Evolutionary conservation across 2,329 filamentous ascomycete species (phyloP).

Genomic region (Zelopaecilomyces penicillatus): DNA sequence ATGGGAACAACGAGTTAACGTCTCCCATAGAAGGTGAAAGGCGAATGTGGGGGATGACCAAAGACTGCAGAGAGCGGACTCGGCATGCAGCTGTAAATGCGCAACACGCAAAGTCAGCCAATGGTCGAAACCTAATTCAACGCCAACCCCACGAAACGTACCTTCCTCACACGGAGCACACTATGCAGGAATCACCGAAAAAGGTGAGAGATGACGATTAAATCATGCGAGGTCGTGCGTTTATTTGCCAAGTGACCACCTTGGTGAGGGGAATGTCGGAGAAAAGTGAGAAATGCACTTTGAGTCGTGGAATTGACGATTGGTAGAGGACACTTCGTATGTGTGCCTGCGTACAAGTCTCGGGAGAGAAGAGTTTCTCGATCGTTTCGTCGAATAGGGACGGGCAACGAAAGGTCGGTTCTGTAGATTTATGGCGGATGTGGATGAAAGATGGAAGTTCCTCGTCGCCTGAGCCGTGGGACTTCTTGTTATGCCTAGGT

Average conservation of each 20-base stretch:
- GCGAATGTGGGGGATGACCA: conserved; percentile 31
- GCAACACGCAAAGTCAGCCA: no score
- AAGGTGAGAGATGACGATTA: conserved; percentile 6
- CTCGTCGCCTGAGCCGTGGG: conserved; percentile 34
- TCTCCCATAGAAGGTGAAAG: conserved; percentile 44
- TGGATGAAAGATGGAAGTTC: conserved; percentile 27
- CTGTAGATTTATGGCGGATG: conserved; percentile 17
- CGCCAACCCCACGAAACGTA: not conserved
- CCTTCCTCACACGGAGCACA: conserved; percentile 6
- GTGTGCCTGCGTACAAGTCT: conserved; percentile 17
- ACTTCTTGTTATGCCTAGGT: conserved; percentile 22
- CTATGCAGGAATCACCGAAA: conserved; percentile 2
- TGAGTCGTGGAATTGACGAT: conserved; percentile 13
- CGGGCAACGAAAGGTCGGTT: conserved; percentile 18
- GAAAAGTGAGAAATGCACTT: conserved; percentile 5
- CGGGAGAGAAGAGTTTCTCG: conserved; percentile 26
- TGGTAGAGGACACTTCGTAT: not conserved
- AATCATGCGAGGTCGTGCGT: conserved; percentile 9
- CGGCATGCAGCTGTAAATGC: conserved; percentile 29
- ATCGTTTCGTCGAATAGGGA: conserved; percentile 12
- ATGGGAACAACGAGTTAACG: conserved; percentile 57
- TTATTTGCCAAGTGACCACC: conserved; percentile 3
- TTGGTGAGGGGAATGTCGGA: conserved; percentile 1
- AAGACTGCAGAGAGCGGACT: conserved; percentile 25
- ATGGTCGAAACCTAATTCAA: no score